Evolutionary conservation across 805 yeast genomes (phyloP), one percentile per base, ranked within the genome.

Genomic region (Kodamaea hsintzibuensis): DNA sequence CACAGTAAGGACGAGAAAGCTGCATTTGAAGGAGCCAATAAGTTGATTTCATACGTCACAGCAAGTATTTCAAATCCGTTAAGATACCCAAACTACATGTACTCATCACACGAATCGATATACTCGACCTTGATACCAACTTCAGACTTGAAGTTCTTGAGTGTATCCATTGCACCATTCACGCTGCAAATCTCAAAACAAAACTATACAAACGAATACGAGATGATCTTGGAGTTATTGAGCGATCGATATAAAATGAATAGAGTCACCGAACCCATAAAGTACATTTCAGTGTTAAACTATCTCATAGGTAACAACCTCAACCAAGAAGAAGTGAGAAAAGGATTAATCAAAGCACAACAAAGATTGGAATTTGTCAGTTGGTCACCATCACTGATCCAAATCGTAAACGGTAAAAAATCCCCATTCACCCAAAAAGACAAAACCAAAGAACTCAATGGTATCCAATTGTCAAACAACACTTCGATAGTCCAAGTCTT

Each of bases 21-120:
- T 7, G 84, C 92, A 1, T 88, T 86, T 62, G 82, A 80, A 49
- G 92, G 91, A 53, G 84, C 93, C 1, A 95, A 95, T 71, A 90
- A 88, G 65, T 76, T 95, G 42, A 91, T 95, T 2, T 82, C 98
- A 0, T 85, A 91, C 7, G 91, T 90, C 8, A 82, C 91, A 78
- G 85, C 96, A 0, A 85, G 92, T 0, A 76, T 91, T 2, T 89
- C 98, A 1, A 89, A 93, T 56, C 89, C 98, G 0, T 72, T 95
- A 45, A 78, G 99, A 60, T 93, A 88, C 67, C 99, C 99, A 3
- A 86, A 95, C 47, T 91, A 91, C 72, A 86, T 91, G 82, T 92
- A 89, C 76, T 89, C 88, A 64, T 90, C 96, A 2, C 72, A 88
- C 60, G 89, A 91, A 40, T 86, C 96, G 48, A 83, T 95, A 14